Evolutionary conservation across 1,284 basidiomycete species (phyloP), one percentile per base, ranked within the genome.

Genomic region (Exobasidium cylindrosporum): DNA sequence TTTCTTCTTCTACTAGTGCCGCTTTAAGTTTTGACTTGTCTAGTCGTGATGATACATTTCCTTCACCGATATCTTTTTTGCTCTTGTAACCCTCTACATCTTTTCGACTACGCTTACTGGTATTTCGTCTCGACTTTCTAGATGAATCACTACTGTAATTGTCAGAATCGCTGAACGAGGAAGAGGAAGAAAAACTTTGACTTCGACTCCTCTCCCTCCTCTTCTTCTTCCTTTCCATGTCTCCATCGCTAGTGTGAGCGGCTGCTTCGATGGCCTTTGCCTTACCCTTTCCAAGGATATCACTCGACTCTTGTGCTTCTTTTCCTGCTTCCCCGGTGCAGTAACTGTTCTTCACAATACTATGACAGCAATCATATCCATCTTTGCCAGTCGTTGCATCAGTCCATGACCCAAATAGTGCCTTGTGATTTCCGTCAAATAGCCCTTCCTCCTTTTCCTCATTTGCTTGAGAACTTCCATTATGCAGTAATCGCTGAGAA

Each of bases 311-410:
- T 5, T 86, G 82, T 5, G 94, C 94, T 63, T 87, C 85, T 65
- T 90, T 96, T 61, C 91, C 94, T 7, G 89, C 92, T 77, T 87
- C 80, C 1, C 94, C 94, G 30, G 94, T 89, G 80, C 95, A 98
- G 80, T 98, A 98, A 7, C 92, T 94, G 53, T 90, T 84, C 74
- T 92, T 89, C 52, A 94, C 82, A 65, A 61, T 84, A 10, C 91
- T 93, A 79, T 96, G 93, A 78, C 96, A 99, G 81, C 96, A 99
- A 30, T 86, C 88, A 81, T 89, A 98, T 52, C 96, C 96, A 96
- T 96, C 98, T 62, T 83, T 80, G 10, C 87, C 86, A 1, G 85
- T 83, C 5, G 85, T 83, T 11, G 84, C 69, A 73, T 91, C 88
- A 81, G 91, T 97, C 88, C 88, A 98, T 32, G 95, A 97, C 29